These are phyloP conservation scores for Triglochin maritima DNA, from an alignment of 106 monocot genomes.

Conservation along the genomic window DNA sequence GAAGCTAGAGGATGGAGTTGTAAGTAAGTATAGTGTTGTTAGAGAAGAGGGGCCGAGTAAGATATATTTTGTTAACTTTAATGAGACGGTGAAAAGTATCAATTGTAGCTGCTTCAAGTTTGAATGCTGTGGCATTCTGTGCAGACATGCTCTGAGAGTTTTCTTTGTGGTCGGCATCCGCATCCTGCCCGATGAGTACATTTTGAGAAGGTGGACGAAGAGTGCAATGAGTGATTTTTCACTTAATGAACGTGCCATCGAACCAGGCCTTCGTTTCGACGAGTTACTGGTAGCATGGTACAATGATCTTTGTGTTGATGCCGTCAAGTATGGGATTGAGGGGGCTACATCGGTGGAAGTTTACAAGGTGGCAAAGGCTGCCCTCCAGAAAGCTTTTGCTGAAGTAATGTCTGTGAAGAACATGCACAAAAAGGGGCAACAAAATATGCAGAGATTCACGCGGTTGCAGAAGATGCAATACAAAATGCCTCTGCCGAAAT, in stretches of 20 bases:
- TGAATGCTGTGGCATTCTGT: conserved; percentile 69
- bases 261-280: conserved; percentile 31
- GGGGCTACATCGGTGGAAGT: conserved; percentile 53
- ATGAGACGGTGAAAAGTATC: conserved; percentile 38
- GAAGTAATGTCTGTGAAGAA: conserved; percentile 49
- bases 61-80: conserved; percentile 31
- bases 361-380: conserved; percentile 74
- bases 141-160: conserved; percentile 69
- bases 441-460: conserved; percentile 47
- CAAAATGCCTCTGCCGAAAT: conserved; percentile 75
- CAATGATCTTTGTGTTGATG: conserved; percentile 81
- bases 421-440: conserved; percentile 61
- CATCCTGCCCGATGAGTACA: conserved; percentile 52
- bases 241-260: conserved; percentile 26
- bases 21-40: conserved; percentile 54
- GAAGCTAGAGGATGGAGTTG: conserved; percentile 49
- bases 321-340: conserved; percentile 63
- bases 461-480: conserved; percentile 80
- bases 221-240: conserved; percentile 28
- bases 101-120: conserved; percentile 77
- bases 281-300: conserved; percentile 61
- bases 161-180: conserved; percentile 70
- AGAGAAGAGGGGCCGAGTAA: conserved; percentile 53
- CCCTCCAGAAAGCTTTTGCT: conserved; percentile 68
- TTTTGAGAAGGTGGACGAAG: conserved; percentile 72